Evolutionary conservation across 805 yeast genomes (phyloP).

Genomic region (Suhomyces tanzawaensis): DNA sequence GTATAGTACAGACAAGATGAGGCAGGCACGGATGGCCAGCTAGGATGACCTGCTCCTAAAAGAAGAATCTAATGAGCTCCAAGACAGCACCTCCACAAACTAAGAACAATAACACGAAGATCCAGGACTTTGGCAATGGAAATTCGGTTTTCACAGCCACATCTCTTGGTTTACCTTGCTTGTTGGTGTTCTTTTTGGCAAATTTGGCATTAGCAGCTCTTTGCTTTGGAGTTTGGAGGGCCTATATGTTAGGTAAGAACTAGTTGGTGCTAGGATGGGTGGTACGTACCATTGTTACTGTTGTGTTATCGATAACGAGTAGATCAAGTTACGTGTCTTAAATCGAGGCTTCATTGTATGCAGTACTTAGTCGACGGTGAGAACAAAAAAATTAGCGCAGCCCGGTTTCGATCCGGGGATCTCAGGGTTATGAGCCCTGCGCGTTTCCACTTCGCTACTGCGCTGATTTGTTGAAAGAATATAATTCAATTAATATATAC

Average conservation of each 20-base stretch:
- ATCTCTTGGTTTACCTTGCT: conserved; percentile 68
- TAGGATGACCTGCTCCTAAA: conserved; percentile 26
- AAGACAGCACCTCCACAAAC: conserved; percentile 81
- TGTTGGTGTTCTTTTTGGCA: conserved; percentile 67
- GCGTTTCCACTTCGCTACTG: conserved; percentile 99
- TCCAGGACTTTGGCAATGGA: conserved; percentile 66
- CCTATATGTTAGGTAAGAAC: conserved; percentile 34
- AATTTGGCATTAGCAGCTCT: conserved; percentile 83
- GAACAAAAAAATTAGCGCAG: conserved; percentile 59
- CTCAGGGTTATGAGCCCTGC: conserved; percentile 99
- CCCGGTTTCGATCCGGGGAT: conserved; percentile 96
- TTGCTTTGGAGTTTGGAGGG: conserved; percentile 81
- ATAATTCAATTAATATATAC: no score
- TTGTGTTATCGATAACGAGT: not conserved
- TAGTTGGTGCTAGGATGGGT: not conserved
- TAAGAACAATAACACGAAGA: conserved; percentile 58
- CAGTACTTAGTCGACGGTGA: not conserved
- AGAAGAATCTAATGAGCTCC: conserved; percentile 58
- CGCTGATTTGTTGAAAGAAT: conserved; percentile 45
- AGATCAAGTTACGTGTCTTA: conserved; percentile 8
- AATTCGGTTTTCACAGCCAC: conserved; percentile 37
- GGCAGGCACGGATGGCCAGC: not conserved
- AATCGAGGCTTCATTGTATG: conserved; percentile 1
- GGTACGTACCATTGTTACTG: conserved; percentile 11
- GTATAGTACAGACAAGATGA: conserved; percentile 1